Evolutionary conservation across 2,329 filamentous ascomycete species (phyloP), one percentile per base, ranked within the genome.

Genomic region (Trichoderma breve): DNA sequence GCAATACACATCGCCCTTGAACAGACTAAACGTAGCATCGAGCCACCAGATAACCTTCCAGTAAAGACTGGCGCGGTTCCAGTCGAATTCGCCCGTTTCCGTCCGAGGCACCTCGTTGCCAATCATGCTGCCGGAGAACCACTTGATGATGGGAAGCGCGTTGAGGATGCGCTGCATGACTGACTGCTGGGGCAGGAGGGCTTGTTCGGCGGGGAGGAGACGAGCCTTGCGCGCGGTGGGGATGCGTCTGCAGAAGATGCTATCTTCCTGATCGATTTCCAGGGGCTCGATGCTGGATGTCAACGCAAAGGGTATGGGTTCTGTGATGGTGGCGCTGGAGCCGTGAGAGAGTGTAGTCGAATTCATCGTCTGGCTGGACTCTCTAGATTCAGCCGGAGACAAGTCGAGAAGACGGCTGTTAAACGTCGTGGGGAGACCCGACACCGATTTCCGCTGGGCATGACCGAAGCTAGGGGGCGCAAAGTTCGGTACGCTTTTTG

Each of bases 11-110:
- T 90, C 88, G 26, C 88, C 85, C 55, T 85, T 85, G 78, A 91
- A 91, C 51, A 90, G 81, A 4, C 84, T 82, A 76, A 90, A 89
- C 69, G 84, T 85, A 21, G 83, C 82, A 76, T 91, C 89, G 28
- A 91, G 82, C 83, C 85, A 90, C 82, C 87, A 91, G 75, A 91
- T 88, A 57, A 91, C 77, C 80, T 88, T 89, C 90, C 90, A 92
- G 82, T 91, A 92, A 73, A 91, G 80, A 73, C 89, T 91, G 12
- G 90, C 90, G 60, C 83, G 83, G 55, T 88, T 88, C 85, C 90
- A 92, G 80, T 98, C 95, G 76, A 97, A 95, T 55, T 89, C 90
- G 71, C 93, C 93, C 57, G 87, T 85, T 68, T 94, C 92, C 68
- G 87, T 91, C 55, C 91, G 86, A 8, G 93, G 93, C 51, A 95